Evolutionary conservation across 2,329 filamentous ascomycete genomes (phyloP), one percentile per base, ranked within the genome.

Genomic region (Botrytis pseudocinerea): DNA sequence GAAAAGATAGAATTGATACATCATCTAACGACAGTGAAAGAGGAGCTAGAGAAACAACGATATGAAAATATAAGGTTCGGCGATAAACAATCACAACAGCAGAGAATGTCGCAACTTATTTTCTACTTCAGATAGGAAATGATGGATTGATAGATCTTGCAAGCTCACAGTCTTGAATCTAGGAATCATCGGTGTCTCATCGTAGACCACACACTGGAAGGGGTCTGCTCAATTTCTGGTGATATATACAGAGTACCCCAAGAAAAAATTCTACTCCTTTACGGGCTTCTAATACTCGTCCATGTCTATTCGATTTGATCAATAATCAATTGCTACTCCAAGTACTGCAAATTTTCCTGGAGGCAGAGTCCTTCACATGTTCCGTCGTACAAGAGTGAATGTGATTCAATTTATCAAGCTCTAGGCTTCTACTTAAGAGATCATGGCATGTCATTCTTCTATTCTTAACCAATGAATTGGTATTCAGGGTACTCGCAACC

Each of bases 211-310:
- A 32, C 32, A 32, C 32, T 28, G n/a, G n/a, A 18, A 16, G 14
- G 14, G 2, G 5, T 1, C 25, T n/a, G 25, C 14, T 9, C 14
- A 28, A 2, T 28, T 57, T 18, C n/a, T 4, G 9, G n/a, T 28
- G 1, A 18, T 18, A 9, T 18, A 1, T 8, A 1, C 16, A 54
- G 14, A 8, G 18, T 28, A 4, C 4, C 1, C 2, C 7, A 16
- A 10, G 60, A 10, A 62, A 0, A 20, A 6, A 12, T 9, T 10
- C 14, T 28, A 12, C 60, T 18, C 18, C 10, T 42, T 62, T 10
- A 28, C 1, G 20, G 14, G 20, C 12, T 14, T 40, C 22, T 16
- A 2, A 16, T 25, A 3, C 38, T 16, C 18, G 5, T 20, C 10
- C 51, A 8, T 32, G 7, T 40, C 12, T 12, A 14, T 40, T 40